Evolutionary conservation across 352 stramenopile species (phyloP).

Genomic region (Pythium phragmiticola): DNA sequence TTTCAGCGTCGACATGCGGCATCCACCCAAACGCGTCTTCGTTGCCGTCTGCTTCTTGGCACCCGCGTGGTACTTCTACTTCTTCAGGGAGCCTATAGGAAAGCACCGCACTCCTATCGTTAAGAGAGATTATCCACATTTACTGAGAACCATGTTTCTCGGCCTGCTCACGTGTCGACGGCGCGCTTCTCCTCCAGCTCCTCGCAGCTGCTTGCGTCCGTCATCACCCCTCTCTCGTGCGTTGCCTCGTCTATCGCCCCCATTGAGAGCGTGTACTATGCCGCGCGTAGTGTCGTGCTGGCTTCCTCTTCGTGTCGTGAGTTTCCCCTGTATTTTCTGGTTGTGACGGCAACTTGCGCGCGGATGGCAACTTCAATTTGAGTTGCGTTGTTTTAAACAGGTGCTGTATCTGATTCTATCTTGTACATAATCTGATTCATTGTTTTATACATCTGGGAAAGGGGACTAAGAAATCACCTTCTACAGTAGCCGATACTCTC

Average conservation of each 20-base stretch:
- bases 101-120: neutral
- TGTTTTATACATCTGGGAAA: too few relatives aligned
- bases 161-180: neutral
- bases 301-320: neutral
- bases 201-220: neutral
- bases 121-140: neutral
- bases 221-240: neutral
- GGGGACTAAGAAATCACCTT: neutral
- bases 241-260: neutral
- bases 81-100: neutral
- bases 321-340: neutral
- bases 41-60: neutral
- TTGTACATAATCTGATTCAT: neutral
- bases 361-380: slow-evolving; percentile 19
- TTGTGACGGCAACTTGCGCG: neutral
- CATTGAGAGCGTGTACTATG: neutral
- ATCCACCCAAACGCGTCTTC: slow-evolving; percentile 53
- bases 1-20: slow-evolving; percentile 43
- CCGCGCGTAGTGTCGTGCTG: neutral
- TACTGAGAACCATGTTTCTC: neutral
- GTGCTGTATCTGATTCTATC: neutral
- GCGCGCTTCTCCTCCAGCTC: slow-evolving; percentile 5
- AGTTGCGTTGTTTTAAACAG: slow-evolving; percentile 5
- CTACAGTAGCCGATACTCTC: neutral
- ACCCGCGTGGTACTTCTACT: neutral